Conservation (phyloP, 306 rosid species). For the Prunus campanulata region DNA sequence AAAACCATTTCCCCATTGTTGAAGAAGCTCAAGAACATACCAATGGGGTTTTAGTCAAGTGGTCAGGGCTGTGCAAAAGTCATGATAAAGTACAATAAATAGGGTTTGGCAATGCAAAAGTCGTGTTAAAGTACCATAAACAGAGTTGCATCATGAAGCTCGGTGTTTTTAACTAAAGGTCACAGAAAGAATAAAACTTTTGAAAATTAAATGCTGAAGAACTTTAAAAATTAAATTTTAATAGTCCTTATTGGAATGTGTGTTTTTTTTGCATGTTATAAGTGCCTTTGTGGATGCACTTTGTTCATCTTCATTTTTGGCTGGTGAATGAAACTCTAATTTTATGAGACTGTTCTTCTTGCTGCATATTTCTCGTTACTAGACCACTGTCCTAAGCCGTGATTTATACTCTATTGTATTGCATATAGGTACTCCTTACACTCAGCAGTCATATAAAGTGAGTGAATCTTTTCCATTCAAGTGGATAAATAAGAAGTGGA, state of each 20-base stretch:
- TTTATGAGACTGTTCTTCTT: neutral
- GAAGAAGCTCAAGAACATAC: too few species aligned
- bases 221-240: neutral
- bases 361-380: neutral
- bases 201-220: neutral
- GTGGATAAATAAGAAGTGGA: constrained; percentile 97
- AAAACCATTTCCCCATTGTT: too few species aligned
- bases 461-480: constrained; percentile 89
- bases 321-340: neutral
- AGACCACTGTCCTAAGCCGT: neutral
- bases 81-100: too few species aligned
- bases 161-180: neutral
- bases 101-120: too few species aligned
- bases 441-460: constrained; percentile 92
- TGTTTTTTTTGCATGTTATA: neutral
- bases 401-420: neutral
- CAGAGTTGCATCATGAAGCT: neutral
- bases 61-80: too few species aligned
- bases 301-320: neutral
- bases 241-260: neutral
- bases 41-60: too few species aligned
- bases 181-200: neutral
- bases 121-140: neutral
- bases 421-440: constrained; percentile 73
- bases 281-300: neutral